Evolutionary conservation across 192 early-diverging fungal genomes (phyloP).

Genomic region (Backusella westeae): DNA sequence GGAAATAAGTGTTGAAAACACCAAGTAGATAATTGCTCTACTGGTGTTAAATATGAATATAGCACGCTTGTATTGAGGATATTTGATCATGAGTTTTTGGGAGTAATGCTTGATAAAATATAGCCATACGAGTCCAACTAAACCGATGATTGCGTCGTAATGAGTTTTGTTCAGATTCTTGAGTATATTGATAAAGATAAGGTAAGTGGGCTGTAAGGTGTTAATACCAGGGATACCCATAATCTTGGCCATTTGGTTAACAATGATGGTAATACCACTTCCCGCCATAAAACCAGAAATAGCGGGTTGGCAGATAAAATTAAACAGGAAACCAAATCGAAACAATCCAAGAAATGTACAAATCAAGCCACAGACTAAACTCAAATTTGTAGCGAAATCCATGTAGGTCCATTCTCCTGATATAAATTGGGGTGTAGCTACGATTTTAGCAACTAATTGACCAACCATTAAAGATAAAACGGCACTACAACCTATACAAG

Average conservation of each 20-base stretch:
- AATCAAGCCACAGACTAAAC: conserved; percentile 73
- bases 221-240: conserved; percentile 75
- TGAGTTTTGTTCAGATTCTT: conserved; percentile 35
- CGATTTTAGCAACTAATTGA: conserved; percentile 49
- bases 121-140: conserved; percentile 41
- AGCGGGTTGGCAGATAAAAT: conserved; percentile 82
- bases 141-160: conserved; percentile 61
- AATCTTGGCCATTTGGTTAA: conserved; percentile 61
- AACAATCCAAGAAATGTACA: conserved; percentile 73
- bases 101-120: conserved; percentile 37
- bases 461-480: conserved; percentile 77
- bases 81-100: conserved; percentile 34
- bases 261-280: conserved; percentile 73
- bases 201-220: conserved; percentile 68
- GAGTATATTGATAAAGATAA: conserved; percentile 71
- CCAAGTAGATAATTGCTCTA: conserved; percentile 72
- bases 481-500: conserved; percentile 32
- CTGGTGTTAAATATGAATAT: conserved; percentile 68
- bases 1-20: conserved; percentile 72
- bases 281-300: conserved; percentile 89
- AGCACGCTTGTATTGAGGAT: conserved; percentile 42
- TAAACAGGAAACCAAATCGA: conserved; percentile 81
- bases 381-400: conserved; percentile 54
- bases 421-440: conserved; percentile 15
- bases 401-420: conserved; percentile 27